Conservation (phyloP, 1,284 basidiomycete genomes). For the Rugosomyces carneus region DNA sequence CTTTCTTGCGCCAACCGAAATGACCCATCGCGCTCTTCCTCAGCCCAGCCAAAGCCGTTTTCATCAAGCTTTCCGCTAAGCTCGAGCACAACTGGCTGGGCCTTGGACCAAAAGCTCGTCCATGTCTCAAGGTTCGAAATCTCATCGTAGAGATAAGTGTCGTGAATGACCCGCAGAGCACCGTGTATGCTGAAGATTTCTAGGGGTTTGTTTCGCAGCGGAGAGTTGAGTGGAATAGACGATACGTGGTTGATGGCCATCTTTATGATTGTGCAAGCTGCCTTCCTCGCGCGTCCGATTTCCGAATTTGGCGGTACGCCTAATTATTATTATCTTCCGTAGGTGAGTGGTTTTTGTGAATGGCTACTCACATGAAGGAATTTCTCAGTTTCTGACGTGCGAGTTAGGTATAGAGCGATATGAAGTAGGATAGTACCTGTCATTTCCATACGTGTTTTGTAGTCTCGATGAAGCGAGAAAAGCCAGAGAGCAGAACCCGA, state of each 20-base stretch:
- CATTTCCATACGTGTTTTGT: slow-evolving; percentile 13
- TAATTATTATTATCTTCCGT: slow-evolving; percentile 6
- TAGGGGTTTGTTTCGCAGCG: slow-evolving; percentile 17
- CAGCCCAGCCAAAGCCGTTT: slow-evolving; percentile 19
- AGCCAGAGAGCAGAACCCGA: slow-evolving; percentile 21
- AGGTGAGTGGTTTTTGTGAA: background rate
- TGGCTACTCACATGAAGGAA: slow-evolving; percentile 19
- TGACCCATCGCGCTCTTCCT: slow-evolving; percentile 7
- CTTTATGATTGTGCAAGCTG: slow-evolving; percentile 17
- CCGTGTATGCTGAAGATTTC: slow-evolving; percentile 22
- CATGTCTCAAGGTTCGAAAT: slow-evolving; percentile 15
- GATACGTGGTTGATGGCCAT: slow-evolving; percentile 19
- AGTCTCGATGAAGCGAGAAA: slow-evolving; percentile 11
- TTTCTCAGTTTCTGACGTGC: slow-evolving; percentile 17
- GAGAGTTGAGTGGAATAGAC: slow-evolving; percentile 17
- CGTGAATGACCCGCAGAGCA: slow-evolving; percentile 20
- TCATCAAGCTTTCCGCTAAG: slow-evolving; percentile 19
- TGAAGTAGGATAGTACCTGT: slow-evolving; percentile 21
- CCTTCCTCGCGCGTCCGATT: slow-evolving; percentile 22
- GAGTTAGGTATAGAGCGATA: slow-evolving; percentile 21
- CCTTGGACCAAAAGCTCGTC: slow-evolving; percentile 20
- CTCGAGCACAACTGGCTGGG: slow-evolving; percentile 18
- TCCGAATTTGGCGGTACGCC: slow-evolving; percentile 22
- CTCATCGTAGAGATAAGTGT: slow-evolving; percentile 18
- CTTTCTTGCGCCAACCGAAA: background rate